phyloP scores from a whole-genome alignment of 2,329 filamentous ascomycete genomes.

The Ophioceras dolichostomum region DNA sequence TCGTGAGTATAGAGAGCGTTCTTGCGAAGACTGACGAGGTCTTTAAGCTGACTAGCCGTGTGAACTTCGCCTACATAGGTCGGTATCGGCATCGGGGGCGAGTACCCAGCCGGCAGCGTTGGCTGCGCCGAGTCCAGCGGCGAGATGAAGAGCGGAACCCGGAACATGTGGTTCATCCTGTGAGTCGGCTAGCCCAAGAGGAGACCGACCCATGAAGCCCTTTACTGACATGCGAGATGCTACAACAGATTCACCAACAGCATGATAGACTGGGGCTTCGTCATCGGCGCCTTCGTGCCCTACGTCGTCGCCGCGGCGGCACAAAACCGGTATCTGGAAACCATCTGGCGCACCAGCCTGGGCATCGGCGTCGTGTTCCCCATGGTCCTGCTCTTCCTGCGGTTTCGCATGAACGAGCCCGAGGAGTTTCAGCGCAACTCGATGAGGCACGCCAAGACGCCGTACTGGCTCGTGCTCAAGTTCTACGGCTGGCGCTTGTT shows the following conservation, averaged over 20 bases:
- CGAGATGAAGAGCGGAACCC: slow-evolving; percentile 64
- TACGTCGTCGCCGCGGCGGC: slow-evolving; percentile 45
- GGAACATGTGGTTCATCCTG: slow-evolving; percentile 86
- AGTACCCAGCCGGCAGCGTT: slow-evolving; percentile 71
- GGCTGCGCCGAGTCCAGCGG: slow-evolving; percentile 74
- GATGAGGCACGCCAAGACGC: slow-evolving; percentile 49
- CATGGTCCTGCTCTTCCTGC: slow-evolving; percentile 55
- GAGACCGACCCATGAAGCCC: slow-evolving; percentile 59
- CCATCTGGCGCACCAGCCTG: slow-evolving; percentile 72
- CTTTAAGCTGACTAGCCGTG: not conserved
- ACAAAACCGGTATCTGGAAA: slow-evolving; percentile 49
- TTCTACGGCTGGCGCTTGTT: slow-evolving; percentile 67
- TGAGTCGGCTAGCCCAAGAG: slow-evolving; percentile 64
- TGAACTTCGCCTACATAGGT: too few species aligned
- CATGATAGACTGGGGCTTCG: slow-evolving; percentile 51
- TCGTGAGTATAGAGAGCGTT: slow-evolving; percentile 46
- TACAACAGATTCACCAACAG: slow-evolving; percentile 10
- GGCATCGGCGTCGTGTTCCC: slow-evolving; percentile 73
- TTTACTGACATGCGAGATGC: not conserved
- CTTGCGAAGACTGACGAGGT: not conserved
- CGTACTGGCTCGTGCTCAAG: slow-evolving; percentile 40
- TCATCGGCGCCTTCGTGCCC: slow-evolving; percentile 67
- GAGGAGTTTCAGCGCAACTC: slow-evolving; percentile 63
- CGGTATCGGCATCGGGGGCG: slow-evolving; percentile 65
- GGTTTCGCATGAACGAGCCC: slow-evolving; percentile 63